Evolutionary conservation across 305 asterid genomes (phyloP).

Genomic region (Rubia tinctorum): DNA sequence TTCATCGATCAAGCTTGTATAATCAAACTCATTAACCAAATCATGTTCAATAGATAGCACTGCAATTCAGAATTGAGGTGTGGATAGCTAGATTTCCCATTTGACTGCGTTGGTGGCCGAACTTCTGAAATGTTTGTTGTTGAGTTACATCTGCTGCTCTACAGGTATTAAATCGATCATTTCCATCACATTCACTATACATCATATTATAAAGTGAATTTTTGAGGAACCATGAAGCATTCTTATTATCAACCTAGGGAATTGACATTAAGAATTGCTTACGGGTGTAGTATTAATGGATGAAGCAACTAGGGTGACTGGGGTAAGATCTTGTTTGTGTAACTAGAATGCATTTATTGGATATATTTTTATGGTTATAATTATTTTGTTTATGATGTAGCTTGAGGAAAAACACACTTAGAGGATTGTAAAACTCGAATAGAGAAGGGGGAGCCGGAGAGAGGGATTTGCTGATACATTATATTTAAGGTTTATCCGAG

Average conservation of each 20-base stretch:
- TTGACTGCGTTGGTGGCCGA: constrained; percentile 99
- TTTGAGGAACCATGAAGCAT: background rate
- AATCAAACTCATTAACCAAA: too few species aligned
- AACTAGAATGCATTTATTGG: too few species aligned
- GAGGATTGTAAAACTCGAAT: too few species aligned
- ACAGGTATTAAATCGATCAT: constrained; percentile 49
- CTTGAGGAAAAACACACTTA: too few species aligned
- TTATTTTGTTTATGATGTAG: too few species aligned
- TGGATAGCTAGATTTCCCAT: constrained; percentile 97
- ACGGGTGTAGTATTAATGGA: constrained; percentile 98
- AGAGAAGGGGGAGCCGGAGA: too few species aligned
- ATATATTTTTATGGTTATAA: too few species aligned
- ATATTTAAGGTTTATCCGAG: too few species aligned
- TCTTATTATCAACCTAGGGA: constrained; percentile 47
- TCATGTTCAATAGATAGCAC: constrained; percentile 74
- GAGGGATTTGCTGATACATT: too few species aligned
- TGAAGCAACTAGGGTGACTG: constrained; percentile 69
- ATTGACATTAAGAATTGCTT: constrained; percentile 84
- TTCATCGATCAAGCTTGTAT: too few species aligned
- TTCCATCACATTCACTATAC: constrained; percentile 1
- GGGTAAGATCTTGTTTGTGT: constrained; percentile 37
- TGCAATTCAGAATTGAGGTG: constrained; percentile 93
- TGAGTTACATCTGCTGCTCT: constrained; percentile 98
- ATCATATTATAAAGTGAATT: constrained; percentile 16
- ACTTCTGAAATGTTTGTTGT: constrained; percentile 99